These are phyloP conservation scores for Ganoderma boninense DNA, from an alignment of 1,284 basidiomycete genomes.

Conservation along the genomic window DNA sequence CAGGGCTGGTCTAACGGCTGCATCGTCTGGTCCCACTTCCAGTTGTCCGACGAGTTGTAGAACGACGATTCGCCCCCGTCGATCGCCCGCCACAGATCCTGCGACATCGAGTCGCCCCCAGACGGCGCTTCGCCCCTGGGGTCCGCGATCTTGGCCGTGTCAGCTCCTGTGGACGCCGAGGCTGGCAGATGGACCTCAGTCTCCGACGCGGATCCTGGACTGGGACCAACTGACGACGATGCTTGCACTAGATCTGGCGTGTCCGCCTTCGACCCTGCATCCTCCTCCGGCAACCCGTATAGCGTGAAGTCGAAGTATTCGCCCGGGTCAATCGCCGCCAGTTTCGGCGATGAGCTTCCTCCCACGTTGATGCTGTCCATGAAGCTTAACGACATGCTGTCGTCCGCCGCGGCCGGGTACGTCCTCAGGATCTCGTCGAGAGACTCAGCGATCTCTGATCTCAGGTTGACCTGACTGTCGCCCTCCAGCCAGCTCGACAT, in stretches of 20 bases:
- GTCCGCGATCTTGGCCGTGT: slow-evolving; percentile 41
- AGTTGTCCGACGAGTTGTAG: slow-evolving; percentile 63
- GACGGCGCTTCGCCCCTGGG: slow-evolving; percentile 33
- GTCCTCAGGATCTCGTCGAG: slow-evolving; percentile 70
- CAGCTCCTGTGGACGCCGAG: slow-evolving; percentile 31
- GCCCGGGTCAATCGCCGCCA: slow-evolving; percentile 33
- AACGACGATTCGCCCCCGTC: slow-evolving; percentile 79
- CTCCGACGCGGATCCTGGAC: slow-evolving; percentile 73
- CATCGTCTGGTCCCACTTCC: slow-evolving; percentile 80
- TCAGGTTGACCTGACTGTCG: slow-evolving; percentile 52
- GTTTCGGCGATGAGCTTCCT: slow-evolving; percentile 25
- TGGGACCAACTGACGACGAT: slow-evolving; percentile 73
- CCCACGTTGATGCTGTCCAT: slow-evolving; percentile 33
- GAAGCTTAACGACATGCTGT: slow-evolving; percentile 36
- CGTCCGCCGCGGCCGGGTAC: slow-evolving; percentile 49
- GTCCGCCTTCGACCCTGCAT: slow-evolving; percentile 60
- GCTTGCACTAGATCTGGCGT: slow-evolving; percentile 76
- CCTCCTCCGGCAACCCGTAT: slow-evolving; percentile 63
- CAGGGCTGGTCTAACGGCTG: slow-evolving; percentile 70
- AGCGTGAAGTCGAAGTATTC: slow-evolving; percentile 75
- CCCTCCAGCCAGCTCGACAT: slow-evolving; percentile 65
- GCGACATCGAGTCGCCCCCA: slow-evolving; percentile 57
- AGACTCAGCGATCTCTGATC: slow-evolving; percentile 64
- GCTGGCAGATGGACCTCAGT: slow-evolving; percentile 57
- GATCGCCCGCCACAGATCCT: slow-evolving; percentile 72